These are phyloP conservation scores for Globisporangium recalcitrans DNA, from an alignment of 352 stramenopile species.

Conservation along the genomic window DNA sequence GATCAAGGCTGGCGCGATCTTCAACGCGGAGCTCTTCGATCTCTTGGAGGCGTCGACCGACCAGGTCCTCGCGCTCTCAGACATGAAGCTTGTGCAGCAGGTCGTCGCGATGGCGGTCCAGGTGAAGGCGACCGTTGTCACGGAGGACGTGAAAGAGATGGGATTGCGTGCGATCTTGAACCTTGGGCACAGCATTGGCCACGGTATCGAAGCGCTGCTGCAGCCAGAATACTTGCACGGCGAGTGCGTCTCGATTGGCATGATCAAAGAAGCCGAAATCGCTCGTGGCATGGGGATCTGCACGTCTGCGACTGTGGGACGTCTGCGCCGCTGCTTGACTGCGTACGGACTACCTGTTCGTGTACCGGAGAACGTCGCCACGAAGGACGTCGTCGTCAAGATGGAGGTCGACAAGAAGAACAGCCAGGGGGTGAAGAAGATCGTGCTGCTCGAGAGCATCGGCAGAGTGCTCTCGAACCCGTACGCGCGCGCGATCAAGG, in stretches of 20 bases:
- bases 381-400: conserved; percentile 64
- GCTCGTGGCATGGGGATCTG: conserved; percentile 71
- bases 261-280: conserved; percentile 95
- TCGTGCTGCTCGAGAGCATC: conserved; percentile 69
- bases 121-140: conserved; percentile 96
- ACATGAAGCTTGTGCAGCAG: conserved; percentile 65
- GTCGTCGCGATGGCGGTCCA: conserved; percentile 64
- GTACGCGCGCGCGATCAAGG: conserved; percentile 63
- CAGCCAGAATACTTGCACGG: conserved; percentile 96
- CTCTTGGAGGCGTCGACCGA: conserved; percentile 91
- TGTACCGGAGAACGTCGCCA: conserved; percentile 52
- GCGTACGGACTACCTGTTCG: conserved; percentile 65
- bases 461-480: conserved; percentile 62
- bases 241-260: conserved; percentile 96
- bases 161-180: conserved; percentile 96
- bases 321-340: conserved; percentile 62
- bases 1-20: conserved; percentile 98
- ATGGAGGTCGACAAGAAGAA: conserved; percentile 90
- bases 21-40: conserved; percentile 91
- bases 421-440: conserved; percentile 74
- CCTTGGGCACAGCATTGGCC: conserved; percentile 98
- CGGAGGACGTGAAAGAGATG: conserved; percentile 93
- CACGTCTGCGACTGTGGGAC: conserved; percentile 59
- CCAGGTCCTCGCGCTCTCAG: conserved; percentile 48
- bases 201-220: conserved; percentile 96